A percentile compares a stretch with the other conserved stretches of the same genome.
Conservation (phyloP, 1,284 basidiomycete genomes). For the Pseudozyma sp. region DNA sequence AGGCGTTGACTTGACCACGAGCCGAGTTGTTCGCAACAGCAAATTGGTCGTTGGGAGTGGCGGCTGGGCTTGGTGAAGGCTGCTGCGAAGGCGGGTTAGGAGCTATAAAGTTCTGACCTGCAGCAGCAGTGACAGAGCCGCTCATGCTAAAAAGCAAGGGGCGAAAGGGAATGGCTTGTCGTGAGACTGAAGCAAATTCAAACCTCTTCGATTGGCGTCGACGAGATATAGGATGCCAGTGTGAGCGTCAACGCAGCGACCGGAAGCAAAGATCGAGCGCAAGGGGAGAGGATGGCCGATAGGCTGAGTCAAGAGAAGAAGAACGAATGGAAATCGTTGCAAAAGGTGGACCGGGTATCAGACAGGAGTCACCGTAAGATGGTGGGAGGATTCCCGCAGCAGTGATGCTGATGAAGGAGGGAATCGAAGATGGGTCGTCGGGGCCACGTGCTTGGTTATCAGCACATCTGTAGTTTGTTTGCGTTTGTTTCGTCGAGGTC, state of each 20-base stretch:
- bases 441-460: constrained; percentile 6
- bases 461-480: constrained; percentile 6
- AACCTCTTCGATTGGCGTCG: constrained; percentile 6
- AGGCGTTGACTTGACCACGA: constrained; percentile 51
- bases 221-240: constrained; percentile 9
- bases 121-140: constrained; percentile 49
- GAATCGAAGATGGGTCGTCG: background rate
- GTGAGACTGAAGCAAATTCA: constrained; percentile 13
- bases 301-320: background rate
- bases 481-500: background rate
- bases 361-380: background rate
- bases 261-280: constrained; percentile 1
- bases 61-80: constrained; percentile 26
- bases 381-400: background rate
- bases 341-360: constrained; percentile 4
- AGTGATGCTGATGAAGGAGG: constrained; percentile 2
- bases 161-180: background rate
- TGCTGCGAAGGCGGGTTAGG: constrained; percentile 28
- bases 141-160: constrained; percentile 40
- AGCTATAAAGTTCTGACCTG: constrained; percentile 34
- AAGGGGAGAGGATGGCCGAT: background rate
- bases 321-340: background rate
- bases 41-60: constrained; percentile 25
- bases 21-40: constrained; percentile 13
- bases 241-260: background rate